Conservation (phyloP, 1,284 basidiomycete species). For the Cerioporus squamosus region DNA sequence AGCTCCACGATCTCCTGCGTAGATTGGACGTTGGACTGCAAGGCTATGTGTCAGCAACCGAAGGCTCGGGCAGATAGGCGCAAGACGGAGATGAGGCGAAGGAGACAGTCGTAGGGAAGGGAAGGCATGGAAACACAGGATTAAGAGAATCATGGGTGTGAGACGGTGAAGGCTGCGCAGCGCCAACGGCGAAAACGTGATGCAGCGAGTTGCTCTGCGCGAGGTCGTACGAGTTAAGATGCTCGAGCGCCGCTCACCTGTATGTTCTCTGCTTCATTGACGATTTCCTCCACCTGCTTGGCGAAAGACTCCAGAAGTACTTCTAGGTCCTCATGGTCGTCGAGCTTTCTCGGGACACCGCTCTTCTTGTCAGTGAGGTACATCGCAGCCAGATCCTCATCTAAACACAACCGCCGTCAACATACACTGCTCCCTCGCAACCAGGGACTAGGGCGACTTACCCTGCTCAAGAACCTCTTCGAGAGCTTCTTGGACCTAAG, state of each 20-base stretch:
- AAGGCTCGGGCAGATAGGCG: not conserved
- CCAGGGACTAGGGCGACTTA: no score
- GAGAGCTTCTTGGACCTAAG: slow-evolving; percentile 87
- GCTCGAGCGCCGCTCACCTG: slow-evolving; percentile 64
- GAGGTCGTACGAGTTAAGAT: no score
- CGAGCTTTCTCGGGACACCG: slow-evolving; percentile 53
- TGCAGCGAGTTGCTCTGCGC: no score
- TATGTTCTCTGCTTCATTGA: slow-evolving; percentile 89
- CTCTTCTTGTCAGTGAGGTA: slow-evolving; percentile 85
- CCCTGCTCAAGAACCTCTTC: slow-evolving; percentile 86
- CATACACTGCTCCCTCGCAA: no score
- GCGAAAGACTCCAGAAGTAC: slow-evolving; percentile 91
- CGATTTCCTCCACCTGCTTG: slow-evolving; percentile 96
- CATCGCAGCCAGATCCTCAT: slow-evolving; percentile 93
- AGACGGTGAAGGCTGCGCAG: no score
- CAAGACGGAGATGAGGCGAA: no score
- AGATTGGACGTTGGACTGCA: slow-evolving; percentile 87
- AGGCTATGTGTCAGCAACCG: not conserved
- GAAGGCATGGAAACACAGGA: not conserved
- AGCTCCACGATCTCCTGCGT: slow-evolving; percentile 98
- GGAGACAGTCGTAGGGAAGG: no score
- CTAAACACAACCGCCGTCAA: slow-evolving; percentile 34
- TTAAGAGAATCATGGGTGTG: no score
- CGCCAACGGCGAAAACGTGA: no score
- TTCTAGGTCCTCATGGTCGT: slow-evolving; percentile 94